Conservation (phyloP, 441 rosid species). For the Sinapis alba region DNA sequence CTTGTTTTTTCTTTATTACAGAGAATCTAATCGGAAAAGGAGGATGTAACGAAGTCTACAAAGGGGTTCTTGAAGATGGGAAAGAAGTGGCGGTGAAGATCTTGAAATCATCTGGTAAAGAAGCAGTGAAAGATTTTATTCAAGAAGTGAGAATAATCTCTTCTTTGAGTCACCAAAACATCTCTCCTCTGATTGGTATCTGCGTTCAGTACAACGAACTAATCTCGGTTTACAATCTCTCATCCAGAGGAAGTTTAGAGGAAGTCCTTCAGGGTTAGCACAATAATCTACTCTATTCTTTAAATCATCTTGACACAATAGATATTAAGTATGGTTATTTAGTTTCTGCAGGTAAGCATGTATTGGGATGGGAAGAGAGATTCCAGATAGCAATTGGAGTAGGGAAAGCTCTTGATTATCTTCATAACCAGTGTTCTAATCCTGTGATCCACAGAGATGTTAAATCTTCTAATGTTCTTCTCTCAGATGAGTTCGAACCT, state of each 20-base stretch:
- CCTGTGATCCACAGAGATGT: constrained; percentile 88
- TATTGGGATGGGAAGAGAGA: constrained; percentile 65
- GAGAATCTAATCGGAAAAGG: constrained; percentile 81
- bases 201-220: constrained; percentile 55
- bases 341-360: constrained; percentile 43
- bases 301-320: not conserved
- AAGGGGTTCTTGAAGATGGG: constrained; percentile 72
- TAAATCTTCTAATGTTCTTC: constrained; percentile 84
- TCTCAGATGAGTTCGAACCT: constrained; percentile 65
- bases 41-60: constrained; percentile 73
- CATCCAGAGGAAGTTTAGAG: constrained; percentile 73
- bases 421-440: constrained; percentile 60
- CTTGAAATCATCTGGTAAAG: constrained; percentile 61
- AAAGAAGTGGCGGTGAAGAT: constrained; percentile 70
- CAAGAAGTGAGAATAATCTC: constrained; percentile 72
- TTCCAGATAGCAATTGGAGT: constrained; percentile 59
- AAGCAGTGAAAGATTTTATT: constrained; percentile 67
- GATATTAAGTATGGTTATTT: not conserved
- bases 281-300: not conserved
- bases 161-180: constrained; percentile 58
- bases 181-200: constrained; percentile 61
- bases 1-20: constrained; percentile 24
- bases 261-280: constrained; percentile 64
- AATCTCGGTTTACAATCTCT: constrained; percentile 67
- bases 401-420: constrained; percentile 69